Conservation (phyloP, 163 green algal species). For the Scenedesmus sp. region DNA sequence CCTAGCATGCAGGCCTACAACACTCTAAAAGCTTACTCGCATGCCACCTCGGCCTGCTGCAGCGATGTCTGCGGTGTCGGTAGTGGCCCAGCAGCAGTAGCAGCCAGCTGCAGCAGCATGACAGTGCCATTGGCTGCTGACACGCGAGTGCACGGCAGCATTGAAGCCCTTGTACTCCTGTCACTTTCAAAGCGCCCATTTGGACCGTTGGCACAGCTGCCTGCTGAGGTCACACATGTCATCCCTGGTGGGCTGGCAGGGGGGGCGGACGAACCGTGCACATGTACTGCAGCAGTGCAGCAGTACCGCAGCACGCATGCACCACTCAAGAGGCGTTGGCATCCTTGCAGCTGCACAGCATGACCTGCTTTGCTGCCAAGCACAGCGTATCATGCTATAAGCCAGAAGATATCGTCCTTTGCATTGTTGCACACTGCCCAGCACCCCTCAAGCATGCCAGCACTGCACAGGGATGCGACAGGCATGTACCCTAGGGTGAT, state of each 20-base stretch:
- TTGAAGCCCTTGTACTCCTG: conserved; percentile 30
- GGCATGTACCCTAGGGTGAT: no score
- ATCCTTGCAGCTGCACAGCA: no score
- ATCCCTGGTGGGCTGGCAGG: conserved; percentile 36
- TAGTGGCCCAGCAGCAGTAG: not conserved
- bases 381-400: not conserved
- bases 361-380: no score
- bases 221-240: conserved; percentile 17
- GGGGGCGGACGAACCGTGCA: no score
- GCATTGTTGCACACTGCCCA: no score
- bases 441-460: no score
- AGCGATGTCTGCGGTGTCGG: not conserved
- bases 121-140: not conserved
- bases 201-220: conserved; percentile 44
- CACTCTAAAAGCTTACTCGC: not conserved
- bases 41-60: not conserved
- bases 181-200: conserved; percentile 53
- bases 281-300: not conserved
- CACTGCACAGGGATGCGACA: no score
- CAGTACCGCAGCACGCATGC: not conserved
- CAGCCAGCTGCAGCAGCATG: not conserved
- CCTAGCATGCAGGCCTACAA: not conserved
- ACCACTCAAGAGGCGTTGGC: no score
- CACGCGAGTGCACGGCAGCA: not conserved
- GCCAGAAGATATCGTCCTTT: not conserved